Percentiles rank a stretch among this genome's conserved stretches.
These are phyloP conservation scores for Inga laurina DNA, from an alignment of 306 rosid species.

Conservation along the genomic window DNA sequence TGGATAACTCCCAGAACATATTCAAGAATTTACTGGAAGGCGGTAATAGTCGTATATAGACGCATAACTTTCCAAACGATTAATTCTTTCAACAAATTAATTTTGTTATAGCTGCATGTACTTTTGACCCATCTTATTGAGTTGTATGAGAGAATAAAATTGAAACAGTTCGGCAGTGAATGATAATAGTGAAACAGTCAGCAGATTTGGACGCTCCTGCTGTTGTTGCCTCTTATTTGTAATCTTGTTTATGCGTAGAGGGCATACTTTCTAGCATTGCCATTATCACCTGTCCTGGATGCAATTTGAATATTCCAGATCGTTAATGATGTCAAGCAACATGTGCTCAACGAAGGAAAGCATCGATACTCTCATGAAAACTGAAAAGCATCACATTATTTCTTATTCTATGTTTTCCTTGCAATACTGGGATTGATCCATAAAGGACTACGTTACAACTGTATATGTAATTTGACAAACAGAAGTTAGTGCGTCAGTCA, in stretches of 20 bases:
- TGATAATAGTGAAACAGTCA: not conserved
- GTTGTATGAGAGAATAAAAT: not conserved
- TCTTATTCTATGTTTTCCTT: not conserved
- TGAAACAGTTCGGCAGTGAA: not conserved
- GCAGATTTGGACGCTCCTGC: not conserved
- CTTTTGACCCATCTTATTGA: not conserved
- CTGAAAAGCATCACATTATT: not conserved
- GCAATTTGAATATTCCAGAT: not conserved
- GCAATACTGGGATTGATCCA: not conserved
- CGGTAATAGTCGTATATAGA: not conserved
- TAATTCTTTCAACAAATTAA: not conserved
- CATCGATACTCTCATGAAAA: not conserved
- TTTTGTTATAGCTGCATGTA: not conserved
- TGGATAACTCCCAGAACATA: not conserved
- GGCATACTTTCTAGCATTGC: not conserved
- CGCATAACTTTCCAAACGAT: not conserved
- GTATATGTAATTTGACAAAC: not conserved
- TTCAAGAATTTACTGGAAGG: not conserved
- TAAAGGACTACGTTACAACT: not conserved
- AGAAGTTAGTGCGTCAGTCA: constrained; percentile 43
- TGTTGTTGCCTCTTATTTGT: not conserved
- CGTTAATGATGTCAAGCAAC: not conserved
- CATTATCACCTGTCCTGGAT: not conserved
- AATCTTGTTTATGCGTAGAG: not conserved
- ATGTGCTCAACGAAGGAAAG: not conserved